phyloP scores from a whole-genome alignment of 345 rosid species.

The Stellera chamaejasme region DNA sequence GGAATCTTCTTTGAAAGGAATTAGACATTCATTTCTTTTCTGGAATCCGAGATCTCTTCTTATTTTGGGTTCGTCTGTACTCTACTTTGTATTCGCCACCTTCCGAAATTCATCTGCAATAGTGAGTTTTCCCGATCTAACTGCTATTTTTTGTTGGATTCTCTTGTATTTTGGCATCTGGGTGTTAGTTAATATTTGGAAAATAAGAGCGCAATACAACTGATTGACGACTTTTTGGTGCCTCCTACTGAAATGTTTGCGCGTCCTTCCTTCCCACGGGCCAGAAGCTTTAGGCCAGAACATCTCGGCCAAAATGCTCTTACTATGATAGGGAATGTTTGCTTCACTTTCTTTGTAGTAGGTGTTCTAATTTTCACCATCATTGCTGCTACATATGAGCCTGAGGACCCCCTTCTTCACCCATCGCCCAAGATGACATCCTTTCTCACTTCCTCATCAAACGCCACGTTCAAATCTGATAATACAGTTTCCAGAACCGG shows the following conservation, averaged over 20 bases:
- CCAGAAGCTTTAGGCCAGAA: conserved; percentile 66
- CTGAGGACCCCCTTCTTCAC: conserved; percentile 76
- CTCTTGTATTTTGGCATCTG: conserved; percentile 12
- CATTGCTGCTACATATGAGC: conserved; percentile 79
- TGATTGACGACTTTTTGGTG: conserved; percentile 2
- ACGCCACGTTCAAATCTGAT: conserved; percentile 68
- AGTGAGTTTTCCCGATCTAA: too few species aligned
- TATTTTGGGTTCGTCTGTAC: too few species aligned
- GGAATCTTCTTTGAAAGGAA: too few species aligned
- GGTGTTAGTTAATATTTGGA: conserved; percentile 10
- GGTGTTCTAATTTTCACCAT: conserved; percentile 79
- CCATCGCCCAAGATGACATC: conserved; percentile 65
- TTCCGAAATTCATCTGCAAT: too few species aligned
- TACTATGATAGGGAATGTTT: conserved; percentile 65
- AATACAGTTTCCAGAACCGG: conserved; percentile 65
- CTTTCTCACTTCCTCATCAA: conserved; percentile 62
- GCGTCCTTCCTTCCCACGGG: conserved; percentile 34
- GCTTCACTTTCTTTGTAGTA: conserved; percentile 61
- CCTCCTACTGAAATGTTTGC: conserved; percentile 34
- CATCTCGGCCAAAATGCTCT: conserved; percentile 66
- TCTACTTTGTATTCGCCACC: too few species aligned
- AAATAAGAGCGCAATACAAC: conserved; percentile 9
- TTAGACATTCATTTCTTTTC: too few species aligned
- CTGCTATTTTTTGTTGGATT: too few species aligned
- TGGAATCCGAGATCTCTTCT: too few species aligned